Conservation (phyloP, 306 rosid species). For the Delonix regia region DNA sequence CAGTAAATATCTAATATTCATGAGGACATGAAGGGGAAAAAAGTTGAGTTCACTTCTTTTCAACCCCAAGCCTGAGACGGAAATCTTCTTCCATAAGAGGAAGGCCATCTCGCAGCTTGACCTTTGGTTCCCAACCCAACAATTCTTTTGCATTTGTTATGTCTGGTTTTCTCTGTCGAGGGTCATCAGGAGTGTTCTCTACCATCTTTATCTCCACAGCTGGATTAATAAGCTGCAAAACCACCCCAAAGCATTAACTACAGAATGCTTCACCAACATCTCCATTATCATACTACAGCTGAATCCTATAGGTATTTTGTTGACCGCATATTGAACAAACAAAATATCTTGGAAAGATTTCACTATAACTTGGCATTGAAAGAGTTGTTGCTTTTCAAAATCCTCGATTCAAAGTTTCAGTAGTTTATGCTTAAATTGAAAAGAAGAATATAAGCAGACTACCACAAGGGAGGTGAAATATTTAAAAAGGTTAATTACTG, state of each 20-base stretch:
- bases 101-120: constrained; percentile 72
- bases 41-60: constrained; percentile 43
- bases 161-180: constrained; percentile 81
- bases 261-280: constrained; percentile 8
- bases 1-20: constrained; percentile 4
- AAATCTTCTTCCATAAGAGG: constrained; percentile 91
- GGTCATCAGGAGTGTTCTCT: constrained; percentile 90
- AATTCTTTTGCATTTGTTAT: constrained; percentile 71
- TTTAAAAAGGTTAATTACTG: constrained; percentile 26
- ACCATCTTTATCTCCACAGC: constrained; percentile 69
- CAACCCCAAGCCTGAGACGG: constrained; percentile 67
- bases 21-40: constrained; percentile 11
- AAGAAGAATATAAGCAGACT: background rate
- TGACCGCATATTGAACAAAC: background rate
- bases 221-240: constrained; percentile 77
- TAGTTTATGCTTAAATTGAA: background rate
- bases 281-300: background rate
- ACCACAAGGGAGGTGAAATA: background rate
- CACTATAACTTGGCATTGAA: too few relatives aligned
- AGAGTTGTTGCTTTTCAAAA: too few relatives aligned
- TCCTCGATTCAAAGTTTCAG: background rate
- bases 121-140: constrained; percentile 81
- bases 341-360: background rate
- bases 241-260: constrained; percentile 24
- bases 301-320: background rate